These are phyloP conservation scores for Penicillium sp. DNA, from an alignment of 2,329 filamentous ascomycete species.

Conservation along the genomic window DNA sequence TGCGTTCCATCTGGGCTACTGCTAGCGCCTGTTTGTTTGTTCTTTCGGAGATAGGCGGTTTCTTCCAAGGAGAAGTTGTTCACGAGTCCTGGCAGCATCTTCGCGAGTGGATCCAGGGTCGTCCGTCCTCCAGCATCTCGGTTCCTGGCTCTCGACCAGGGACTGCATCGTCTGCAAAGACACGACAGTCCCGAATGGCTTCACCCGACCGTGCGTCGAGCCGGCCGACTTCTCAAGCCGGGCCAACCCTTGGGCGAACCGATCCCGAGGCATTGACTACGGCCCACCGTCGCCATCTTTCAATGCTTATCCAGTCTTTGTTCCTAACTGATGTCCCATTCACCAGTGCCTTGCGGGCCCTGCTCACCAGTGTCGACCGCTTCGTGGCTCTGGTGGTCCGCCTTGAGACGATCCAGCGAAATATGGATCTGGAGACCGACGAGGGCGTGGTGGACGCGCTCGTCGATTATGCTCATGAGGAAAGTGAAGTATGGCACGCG, in stretches of 20 bases:
- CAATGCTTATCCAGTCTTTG: conserved; percentile 55
- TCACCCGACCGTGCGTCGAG: conserved; percentile 3
- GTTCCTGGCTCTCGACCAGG: conserved; percentile 38
- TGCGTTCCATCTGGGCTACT: conserved; percentile 87
- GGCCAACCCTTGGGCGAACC: conserved; percentile 48
- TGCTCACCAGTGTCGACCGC: conserved; percentile 65
- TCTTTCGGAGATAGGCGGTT: conserved; percentile 80
- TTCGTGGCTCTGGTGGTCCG: conserved; percentile 75
- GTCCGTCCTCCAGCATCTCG: conserved; percentile 29
- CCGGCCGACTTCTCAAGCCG: conserved; percentile 14
- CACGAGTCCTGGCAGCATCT: conserved; percentile 79
- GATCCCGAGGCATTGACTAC: conserved; percentile 83
- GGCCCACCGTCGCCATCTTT: conserved; percentile 76
- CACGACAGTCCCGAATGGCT: conserved; percentile 6
- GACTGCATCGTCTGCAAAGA: conserved; percentile 35
- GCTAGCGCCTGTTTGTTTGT: conserved; percentile 86
- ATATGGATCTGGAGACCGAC: conserved; percentile 77
- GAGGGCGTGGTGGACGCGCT: conserved; percentile 77
- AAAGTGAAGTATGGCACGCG: conserved; percentile 64
- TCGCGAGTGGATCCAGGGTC: conserved; percentile 66
- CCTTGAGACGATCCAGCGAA: conserved; percentile 72
- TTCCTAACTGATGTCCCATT: conserved; percentile 45
- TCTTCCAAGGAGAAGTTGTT: conserved; percentile 87
- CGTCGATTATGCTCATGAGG: conserved; percentile 69
- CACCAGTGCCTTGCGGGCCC: conserved; percentile 37